A percentile compares a stretch with the other conserved stretches of the same genome.
These are phyloP conservation scores for Ceratobasidium sp. DNA, from an alignment of 1,284 basidiomycete genomes.

Conservation along the genomic window DNA sequence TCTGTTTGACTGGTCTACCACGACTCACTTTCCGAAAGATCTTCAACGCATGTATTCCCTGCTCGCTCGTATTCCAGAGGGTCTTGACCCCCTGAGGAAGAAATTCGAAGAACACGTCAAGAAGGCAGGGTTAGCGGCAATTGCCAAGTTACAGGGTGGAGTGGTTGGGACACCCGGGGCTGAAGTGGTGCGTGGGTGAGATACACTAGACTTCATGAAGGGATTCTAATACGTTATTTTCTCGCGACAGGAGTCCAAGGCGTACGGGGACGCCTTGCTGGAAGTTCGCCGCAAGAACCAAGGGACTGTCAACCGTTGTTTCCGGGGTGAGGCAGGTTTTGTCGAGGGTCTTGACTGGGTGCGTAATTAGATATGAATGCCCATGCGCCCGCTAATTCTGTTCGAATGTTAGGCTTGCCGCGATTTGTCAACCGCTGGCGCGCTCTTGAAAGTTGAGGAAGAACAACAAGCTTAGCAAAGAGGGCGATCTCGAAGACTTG, in stretches of 20 bases:
- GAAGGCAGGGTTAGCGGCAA: constrained; percentile 83
- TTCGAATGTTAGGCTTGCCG: constrained; percentile 79
- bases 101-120: constrained; percentile 97
- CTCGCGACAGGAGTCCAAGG: constrained; percentile 72
- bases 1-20: neutral
- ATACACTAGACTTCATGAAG: neutral
- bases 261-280: constrained; percentile 92
- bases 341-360: constrained; percentile 88
- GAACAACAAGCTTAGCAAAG: constrained; percentile 95
- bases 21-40: constrained; percentile 60
- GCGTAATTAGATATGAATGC: constrained; percentile 39
- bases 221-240: constrained; percentile 50
- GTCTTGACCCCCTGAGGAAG: constrained; percentile 90
- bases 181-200: constrained; percentile 64
- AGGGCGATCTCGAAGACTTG: constrained; percentile 88
- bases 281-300: constrained; percentile 93
- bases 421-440: constrained; percentile 97
- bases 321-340: constrained; percentile 95
- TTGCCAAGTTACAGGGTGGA: constrained; percentile 83
- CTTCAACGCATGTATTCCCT: constrained; percentile 95
- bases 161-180: constrained; percentile 65
- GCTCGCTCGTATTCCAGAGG: constrained; percentile 88
- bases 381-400: neutral
- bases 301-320: constrained; percentile 89
- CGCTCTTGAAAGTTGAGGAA: constrained; percentile 91